A percentile compares a stretch with the other conserved stretches of the same genome.
Evolutionary conservation across 257 asterid genomes (phyloP).

Genomic region (Nicotiana paniculata): DNA sequence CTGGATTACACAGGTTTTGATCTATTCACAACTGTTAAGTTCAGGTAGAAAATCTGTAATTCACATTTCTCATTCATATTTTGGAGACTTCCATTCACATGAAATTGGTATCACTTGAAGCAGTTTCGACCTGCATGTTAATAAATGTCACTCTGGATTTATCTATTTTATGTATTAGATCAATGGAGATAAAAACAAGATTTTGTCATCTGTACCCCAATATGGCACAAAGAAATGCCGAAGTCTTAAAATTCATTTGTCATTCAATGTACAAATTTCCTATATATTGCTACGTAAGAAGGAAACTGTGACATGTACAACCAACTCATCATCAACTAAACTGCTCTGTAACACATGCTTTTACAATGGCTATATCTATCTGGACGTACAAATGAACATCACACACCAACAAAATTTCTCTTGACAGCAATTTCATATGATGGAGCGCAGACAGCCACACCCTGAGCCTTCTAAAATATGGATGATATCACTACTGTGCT

Average conservation of each 20-base stretch:
- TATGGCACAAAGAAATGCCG: background rate
- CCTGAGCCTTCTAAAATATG: background rate
- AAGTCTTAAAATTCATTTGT: background rate
- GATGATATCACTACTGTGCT: background rate
- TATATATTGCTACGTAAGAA: background rate
- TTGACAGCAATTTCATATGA: background rate
- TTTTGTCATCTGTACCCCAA: background rate
- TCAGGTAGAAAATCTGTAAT: background rate
- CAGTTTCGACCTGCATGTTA: background rate
- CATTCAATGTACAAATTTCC: background rate
- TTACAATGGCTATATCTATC: background rate
- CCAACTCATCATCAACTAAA: background rate
- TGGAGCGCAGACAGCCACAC: background rate
- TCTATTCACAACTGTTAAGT: background rate
- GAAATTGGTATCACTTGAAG: background rate
- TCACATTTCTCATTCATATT: background rate
- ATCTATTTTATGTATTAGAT: background rate
- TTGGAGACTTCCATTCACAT: background rate
- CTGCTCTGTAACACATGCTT: background rate
- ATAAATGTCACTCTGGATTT: background rate
- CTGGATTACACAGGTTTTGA: conserved; percentile 1
- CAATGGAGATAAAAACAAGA: background rate
- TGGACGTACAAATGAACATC: conserved; percentile 5
- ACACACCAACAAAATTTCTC: background rate
- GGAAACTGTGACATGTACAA: conserved; percentile 9